Evolutionary conservation across 164 flowering plant genomes (phyloP).

Genomic region (Piper longum): DNA sequence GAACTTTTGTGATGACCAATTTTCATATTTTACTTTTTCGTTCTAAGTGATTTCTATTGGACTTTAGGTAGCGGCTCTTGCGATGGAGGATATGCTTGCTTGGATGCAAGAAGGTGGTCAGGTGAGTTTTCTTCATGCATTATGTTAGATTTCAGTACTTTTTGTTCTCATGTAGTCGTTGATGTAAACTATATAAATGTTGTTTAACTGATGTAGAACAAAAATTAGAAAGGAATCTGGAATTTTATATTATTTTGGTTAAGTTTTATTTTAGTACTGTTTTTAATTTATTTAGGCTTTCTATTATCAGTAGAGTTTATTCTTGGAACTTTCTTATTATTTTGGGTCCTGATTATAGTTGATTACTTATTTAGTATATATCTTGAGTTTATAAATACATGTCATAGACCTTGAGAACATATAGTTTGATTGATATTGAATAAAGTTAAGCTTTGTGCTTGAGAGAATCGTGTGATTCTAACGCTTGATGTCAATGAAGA

Average conservation of each 20-base stretch:
- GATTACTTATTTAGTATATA: not conserved
- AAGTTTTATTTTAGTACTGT: no score
- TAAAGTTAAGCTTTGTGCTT: not conserved
- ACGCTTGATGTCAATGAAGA: no score
- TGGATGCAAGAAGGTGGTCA: conserved; percentile 99
- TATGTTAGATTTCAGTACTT: not conserved
- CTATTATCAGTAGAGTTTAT: not conserved
- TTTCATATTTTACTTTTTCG: not conserved
- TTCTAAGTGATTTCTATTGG: conserved; percentile 27
- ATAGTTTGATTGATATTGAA: no score
- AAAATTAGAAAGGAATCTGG: not conserved
- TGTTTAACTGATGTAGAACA: not conserved
- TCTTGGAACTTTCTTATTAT: not conserved
- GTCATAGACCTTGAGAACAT: no score
- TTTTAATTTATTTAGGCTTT: not conserved
- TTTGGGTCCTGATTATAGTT: no score
- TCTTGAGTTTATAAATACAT: not conserved
- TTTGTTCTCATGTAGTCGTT: not conserved
- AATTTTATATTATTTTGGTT: no score
- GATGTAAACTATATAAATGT: not conserved
- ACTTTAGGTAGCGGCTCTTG: conserved; percentile 90
- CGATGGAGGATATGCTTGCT: conserved; percentile 96
- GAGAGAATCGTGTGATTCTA: no score
- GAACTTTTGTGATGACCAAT: no score
- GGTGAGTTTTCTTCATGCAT: conserved; percentile 26